phyloP scores from a whole-genome alignment of 169 alveolate species.

The Besnoitia besnoiti region DNA sequence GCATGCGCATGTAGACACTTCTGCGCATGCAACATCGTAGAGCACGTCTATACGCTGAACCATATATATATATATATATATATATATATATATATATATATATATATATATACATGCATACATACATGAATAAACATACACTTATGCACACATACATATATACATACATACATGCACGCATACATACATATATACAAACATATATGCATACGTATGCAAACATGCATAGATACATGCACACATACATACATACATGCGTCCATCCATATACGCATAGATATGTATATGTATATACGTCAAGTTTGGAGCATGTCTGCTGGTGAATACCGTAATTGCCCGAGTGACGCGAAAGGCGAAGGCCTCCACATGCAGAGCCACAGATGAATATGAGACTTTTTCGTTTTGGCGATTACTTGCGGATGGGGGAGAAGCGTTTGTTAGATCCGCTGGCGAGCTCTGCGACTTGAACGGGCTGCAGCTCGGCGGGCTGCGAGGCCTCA shows the following conservation, averaged over 20 bases:
- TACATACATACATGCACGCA: background rate
- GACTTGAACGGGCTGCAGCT: background rate
- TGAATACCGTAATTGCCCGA: no score
- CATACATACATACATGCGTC: background rate
- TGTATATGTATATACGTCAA: background rate
- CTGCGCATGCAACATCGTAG: no score
- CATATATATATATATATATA: background rate
- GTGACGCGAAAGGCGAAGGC: no score
- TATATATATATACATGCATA: background rate
- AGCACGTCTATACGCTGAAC: no score
- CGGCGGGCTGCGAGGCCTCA: background rate
- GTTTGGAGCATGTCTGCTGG: no score
- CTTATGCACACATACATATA: background rate
- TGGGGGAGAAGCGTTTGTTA: background rate
- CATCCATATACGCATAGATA: background rate
- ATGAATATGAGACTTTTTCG: no score
- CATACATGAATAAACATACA: background rate
- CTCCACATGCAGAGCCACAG: background rate
- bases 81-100: background rate
- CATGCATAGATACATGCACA: background rate
- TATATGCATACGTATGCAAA: background rate
- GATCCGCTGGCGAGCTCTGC: background rate
- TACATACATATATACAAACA: background rate
- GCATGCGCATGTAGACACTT: no score
- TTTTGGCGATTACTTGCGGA: background rate